A percentile compares a stretch with the other conserved stretches of the same genome.
phyloP scores from a whole-genome alignment of 305 asterid genomes.

The Fraxinus platypoda region DNA sequence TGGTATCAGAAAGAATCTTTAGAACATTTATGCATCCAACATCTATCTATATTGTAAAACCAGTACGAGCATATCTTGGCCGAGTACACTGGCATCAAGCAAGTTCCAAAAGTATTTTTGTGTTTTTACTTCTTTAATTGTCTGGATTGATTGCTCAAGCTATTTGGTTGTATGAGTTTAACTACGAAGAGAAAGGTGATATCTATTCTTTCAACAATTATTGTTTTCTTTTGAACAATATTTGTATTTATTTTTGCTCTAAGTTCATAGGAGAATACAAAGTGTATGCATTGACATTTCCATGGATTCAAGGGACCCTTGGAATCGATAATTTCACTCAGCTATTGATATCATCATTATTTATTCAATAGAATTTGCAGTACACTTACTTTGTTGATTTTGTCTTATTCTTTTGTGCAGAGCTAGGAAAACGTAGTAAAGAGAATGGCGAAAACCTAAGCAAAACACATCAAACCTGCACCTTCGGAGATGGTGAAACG shows the following conservation, averaged over 20 bases:
- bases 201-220: background rate
- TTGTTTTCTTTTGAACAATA: background rate
- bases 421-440: background rate
- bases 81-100: background rate
- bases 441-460: no score
- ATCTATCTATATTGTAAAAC: background rate
- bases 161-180: background rate
- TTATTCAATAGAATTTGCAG: no score
- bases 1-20: background rate
- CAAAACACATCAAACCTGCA: no score
- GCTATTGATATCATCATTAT: no score
- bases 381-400: no score
- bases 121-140: background rate
- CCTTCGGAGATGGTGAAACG: no score
- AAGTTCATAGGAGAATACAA: background rate
- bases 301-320: background rate
- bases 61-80: background rate
- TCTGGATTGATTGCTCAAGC: background rate
- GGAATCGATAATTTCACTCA: no score
- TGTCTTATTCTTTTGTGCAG: no score
- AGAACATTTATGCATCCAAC: background rate
- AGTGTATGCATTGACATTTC: background rate
- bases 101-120: background rate
- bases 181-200: background rate
- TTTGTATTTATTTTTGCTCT: background rate